A percentile compares a stretch with the other conserved stretches of the same genome.
phyloP scores from a whole-genome alignment of 2,329 filamentous ascomycete species.

The Mollisia scopiformis region DNA sequence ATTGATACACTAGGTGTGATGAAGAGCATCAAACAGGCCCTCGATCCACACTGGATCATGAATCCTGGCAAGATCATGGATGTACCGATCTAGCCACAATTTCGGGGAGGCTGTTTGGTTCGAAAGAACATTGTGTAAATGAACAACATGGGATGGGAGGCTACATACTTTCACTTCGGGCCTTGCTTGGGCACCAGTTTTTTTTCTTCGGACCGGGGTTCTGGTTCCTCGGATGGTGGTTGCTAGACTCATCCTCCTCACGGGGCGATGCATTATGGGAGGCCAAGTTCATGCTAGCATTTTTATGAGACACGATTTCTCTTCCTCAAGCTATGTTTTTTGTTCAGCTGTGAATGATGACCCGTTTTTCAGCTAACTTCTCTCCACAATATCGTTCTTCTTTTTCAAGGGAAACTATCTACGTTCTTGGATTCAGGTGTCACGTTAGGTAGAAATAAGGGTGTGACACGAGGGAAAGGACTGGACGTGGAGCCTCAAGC shows the following conservation, averaged over 20 bases:
- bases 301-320: background rate
- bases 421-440: background rate
- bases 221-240: background rate
- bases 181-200: background rate
- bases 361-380: background rate
- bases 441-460: background rate
- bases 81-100: slow-evolving; percentile 40
- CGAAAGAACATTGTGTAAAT: background rate
- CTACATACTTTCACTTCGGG: background rate
- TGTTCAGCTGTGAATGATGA: background rate
- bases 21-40: slow-evolving; percentile 78
- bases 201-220: background rate
- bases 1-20: slow-evolving; percentile 81
- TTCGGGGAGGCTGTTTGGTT: background rate
- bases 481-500: background rate
- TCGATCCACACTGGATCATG: slow-evolving; percentile 87
- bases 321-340: background rate
- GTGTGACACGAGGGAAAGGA: background rate
- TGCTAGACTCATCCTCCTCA: slow-evolving; percentile 26
- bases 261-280: slow-evolving; percentile 20
- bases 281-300: background rate
- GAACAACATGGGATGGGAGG: background rate
- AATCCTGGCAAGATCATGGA: slow-evolving; percentile 94
- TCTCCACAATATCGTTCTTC: background rate
- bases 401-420: background rate